Evolutionary conservation across 495 filamentous ascomycete genomes (phyloP).

Genomic region (Pseudevernia furfuracea): DNA sequence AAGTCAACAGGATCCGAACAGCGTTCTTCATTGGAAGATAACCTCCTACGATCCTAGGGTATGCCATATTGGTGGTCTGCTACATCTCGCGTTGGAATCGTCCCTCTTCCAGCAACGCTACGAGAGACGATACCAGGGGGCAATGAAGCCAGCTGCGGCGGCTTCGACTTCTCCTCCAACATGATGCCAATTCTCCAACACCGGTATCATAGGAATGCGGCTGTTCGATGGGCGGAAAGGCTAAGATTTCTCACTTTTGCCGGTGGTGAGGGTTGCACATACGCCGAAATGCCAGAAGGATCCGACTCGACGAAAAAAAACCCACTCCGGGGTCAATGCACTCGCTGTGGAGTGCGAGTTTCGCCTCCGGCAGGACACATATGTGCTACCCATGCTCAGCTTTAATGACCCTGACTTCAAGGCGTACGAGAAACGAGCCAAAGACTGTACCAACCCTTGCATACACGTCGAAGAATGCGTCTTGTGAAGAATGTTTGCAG

Average conservation of each 20-base stretch:
- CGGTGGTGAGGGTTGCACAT: not conserved
- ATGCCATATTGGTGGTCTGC: too few relatives aligned
- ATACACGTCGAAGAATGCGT: not conserved
- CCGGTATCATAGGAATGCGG: not conserved
- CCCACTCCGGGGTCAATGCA: not conserved
- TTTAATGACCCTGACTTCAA: not conserved
- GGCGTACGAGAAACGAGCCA: not conserved
- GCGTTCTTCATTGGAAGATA: too few relatives aligned
- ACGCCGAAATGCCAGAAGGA: not conserved
- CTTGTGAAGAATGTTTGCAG: not conserved
- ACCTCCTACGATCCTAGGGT: too few relatives aligned
- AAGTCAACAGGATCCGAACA: too few relatives aligned
- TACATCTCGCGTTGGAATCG: not conserved
- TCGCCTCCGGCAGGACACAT: not conserved
- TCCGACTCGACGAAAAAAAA: not conserved
- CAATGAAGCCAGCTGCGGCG: not conserved
- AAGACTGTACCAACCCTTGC: not conserved
- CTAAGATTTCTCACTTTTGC: not conserved
- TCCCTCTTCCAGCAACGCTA: not conserved
- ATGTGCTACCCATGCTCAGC: not conserved
- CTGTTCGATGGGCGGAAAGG: not conserved
- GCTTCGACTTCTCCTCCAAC: not conserved
- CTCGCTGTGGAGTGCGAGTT: not conserved
- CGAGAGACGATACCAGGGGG: not conserved
- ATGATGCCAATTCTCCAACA: not conserved